Base-by-base conservation (phyloP, 129 eudicot genomes). In the Gnaphalium uliginosum region DNA sequence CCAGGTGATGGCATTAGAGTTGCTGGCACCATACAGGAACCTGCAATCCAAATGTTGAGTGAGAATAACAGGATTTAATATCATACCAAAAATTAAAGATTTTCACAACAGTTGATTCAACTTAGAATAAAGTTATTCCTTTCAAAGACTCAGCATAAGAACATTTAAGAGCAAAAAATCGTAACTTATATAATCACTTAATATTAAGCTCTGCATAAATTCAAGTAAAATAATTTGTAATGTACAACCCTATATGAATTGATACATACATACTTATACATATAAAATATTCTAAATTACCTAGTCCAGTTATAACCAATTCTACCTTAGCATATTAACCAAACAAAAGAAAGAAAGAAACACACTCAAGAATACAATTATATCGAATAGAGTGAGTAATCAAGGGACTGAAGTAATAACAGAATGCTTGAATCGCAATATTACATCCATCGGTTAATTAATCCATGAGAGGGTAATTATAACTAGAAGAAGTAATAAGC, bases 21-120 rank as follows among this genome's bases (percentile, higher is more conserved):
- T 51, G 78, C 74, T 53, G 81, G 69, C 41, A 79, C 76, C 90
- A 88, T 83, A 72, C 71, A 78, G 64, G 63, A 86, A 64, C 84
- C 87, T 83, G 83, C 14, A 46, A 14, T 46, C 18, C 53, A 10
- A 2, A 41, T 10, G 2, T 41, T 41, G 15, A 14, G 35, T 25
- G 13, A 0, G 30, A 5, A 27, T 10, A 4, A 18, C 18, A 62
- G 10, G 39, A 62, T 62, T 27, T 26, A 7, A 26, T 24, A 27
- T 62, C 68, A 62, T 14, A 26, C 27, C 8, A 15, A 41, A 4
- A 41, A 41, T 15, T 41, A 15, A 10, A 41, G 10, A 2, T 41
- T 10, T 41, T 41, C 48, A 41, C 0, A 2, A 46, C 53, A 14
- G 17, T 11, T 14, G 53, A 46, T 13, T 46, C 53, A 46, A 46